Base-by-base conservation (phyloP, 164 flowering plant species). In the Berberis thunbergii region DNA sequence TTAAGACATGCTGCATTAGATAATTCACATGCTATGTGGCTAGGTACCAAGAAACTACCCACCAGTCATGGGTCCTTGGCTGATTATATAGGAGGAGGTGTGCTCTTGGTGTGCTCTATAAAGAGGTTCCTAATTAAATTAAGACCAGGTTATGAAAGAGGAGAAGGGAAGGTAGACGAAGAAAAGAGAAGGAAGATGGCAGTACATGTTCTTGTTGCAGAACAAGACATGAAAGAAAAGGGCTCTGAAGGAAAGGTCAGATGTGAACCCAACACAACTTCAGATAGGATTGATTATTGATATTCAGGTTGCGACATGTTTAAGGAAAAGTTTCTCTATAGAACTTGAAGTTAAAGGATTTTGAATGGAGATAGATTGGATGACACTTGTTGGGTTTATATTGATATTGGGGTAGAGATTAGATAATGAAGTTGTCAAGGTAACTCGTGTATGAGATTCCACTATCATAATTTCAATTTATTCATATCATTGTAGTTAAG, bases 201-300 rank as follows among this genome's bases (percentile, higher is more conserved):
- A 4, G 13, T 55, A 43, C 13, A 42, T 57, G 39, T 40, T 63
- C 48, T 61, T 49, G 62, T 54, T 54, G 5, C 45, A 50, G 60
- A 54, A n/a, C 43, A 56, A 61, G 50, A 43, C 12, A 39, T 52
- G 57, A 50, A n/a, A 58, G 6, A 43, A 12, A 40, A 52, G 52
- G 58, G 43, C 10, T 2, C 60, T 9, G 26, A 62, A 44, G 38
- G 63, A 4, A 63, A 57, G 39, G 13, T 43, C n/a, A 9, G 54
- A 5, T 12, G 6, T 11, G 41, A 48, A 43, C 40, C 62, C 45
- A 63, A 43, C 5, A 55, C 62, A 45, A 44, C n/a, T 63, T 55
- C 10, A 41, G 45, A 41, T 57, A 61, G 48, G 52, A 68, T 68
- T 65, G 63, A 45, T 7, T 13, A 45, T 49, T 41, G 64, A 42